Conservation (phyloP, 202 grass and related monocot species). For the Carex arenaria region DNA sequence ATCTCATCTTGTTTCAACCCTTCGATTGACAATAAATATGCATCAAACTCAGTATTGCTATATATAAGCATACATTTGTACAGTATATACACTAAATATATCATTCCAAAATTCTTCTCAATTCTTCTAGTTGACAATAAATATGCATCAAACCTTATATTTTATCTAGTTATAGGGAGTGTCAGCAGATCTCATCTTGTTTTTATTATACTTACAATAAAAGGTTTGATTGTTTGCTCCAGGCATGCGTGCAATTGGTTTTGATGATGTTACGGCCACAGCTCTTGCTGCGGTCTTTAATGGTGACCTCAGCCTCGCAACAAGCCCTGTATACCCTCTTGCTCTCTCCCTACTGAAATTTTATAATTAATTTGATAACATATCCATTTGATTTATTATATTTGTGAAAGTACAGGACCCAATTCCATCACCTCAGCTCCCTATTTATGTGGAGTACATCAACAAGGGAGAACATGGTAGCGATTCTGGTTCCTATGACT, state of each 20-base stretch:
- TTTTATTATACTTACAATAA: no score
- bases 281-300: slow-evolving; percentile 27
- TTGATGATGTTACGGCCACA: slow-evolving; percentile 21
- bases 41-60: no score
- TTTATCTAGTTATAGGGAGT: no score
- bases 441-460: slow-evolving; percentile 46
- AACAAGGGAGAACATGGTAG: slow-evolving; percentile 50
- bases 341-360: background rate
- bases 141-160: no score
- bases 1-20: no score
- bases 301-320: slow-evolving; percentile 36
- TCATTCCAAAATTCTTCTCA: no score
- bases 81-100: no score
- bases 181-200: no score
- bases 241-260: slow-evolving; percentile 53
- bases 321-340: slow-evolving; percentile 28
- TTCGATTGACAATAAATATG: no score
- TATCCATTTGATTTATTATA: background rate
- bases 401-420: background rate
- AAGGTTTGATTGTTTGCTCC: background rate
- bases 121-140: no score
- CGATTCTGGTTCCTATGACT: slow-evolving; percentile 54
- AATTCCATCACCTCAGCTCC: slow-evolving; percentile 24
- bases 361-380: background rate
- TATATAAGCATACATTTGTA: no score